phyloP scores from a whole-genome alignment of 257 asterid species.

The Verbena officinalis region DNA sequence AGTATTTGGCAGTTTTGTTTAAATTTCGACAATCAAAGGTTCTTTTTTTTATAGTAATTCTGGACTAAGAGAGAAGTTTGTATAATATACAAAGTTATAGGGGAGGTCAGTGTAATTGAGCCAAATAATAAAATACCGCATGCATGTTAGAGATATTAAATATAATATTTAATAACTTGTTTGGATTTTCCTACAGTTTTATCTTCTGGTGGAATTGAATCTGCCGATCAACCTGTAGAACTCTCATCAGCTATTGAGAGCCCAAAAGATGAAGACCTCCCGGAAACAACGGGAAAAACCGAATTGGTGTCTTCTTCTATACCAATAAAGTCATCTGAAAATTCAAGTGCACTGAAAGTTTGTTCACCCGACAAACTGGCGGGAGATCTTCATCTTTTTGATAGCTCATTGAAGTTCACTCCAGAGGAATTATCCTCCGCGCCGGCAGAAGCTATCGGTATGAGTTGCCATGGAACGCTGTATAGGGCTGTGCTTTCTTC shows the following conservation, averaged over 20 bases:
- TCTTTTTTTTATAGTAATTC: too few species aligned
- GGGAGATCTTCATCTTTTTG: conserved; percentile 75
- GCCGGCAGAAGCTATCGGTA: conserved; percentile 81
- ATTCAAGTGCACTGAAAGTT: conserved; percentile 55
- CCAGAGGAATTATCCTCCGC: conserved; percentile 83
- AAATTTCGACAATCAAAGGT: too few species aligned
- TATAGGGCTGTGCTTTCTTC: conserved; percentile 73
- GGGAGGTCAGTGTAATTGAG: too few species aligned
- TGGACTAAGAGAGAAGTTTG: too few species aligned
- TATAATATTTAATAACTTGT: not conserved
- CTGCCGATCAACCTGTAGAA: conserved; percentile 33
- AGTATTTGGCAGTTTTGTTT: too few species aligned
- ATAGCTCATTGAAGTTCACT: conserved; percentile 60
- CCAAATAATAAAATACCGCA: too few species aligned
- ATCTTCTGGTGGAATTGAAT: conserved; percentile 38
- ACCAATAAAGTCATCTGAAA: conserved; percentile 40
- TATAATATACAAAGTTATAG: too few species aligned
- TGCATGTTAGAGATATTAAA: too few species aligned
- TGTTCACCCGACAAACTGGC: conserved; percentile 84
- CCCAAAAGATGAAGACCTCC: conserved; percentile 31
- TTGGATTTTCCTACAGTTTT: conserved; percentile 34
- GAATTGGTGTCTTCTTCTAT: conserved; percentile 46
- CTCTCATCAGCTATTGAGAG: conserved; percentile 30
- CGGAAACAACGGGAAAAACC: conserved; percentile 40
- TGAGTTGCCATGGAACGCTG: conserved; percentile 86